Conservation (phyloP, 129 eudicot species). For the Chrysanthemum makinoi region DNA sequence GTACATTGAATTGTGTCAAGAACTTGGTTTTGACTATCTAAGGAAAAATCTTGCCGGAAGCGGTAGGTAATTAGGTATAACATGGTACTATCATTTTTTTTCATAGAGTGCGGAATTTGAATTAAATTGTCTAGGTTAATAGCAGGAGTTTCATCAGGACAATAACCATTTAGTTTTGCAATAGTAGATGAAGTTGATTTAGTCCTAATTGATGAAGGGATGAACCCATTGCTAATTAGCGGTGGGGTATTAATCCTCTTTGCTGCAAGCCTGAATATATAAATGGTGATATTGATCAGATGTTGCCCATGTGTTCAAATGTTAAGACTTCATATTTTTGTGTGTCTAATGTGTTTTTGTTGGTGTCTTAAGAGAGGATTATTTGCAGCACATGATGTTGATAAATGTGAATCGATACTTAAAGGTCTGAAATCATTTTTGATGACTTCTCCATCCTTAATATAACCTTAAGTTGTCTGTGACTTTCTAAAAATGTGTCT, state of each 20-base stretch:
- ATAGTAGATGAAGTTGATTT: slow-evolving; percentile 99
- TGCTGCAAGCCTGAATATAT: too few relatives aligned
- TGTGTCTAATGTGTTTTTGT: background rate
- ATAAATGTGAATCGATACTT: slow-evolving; percentile 66
- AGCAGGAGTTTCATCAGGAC: slow-evolving; percentile 57
- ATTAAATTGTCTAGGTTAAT: background rate
- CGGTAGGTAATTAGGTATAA: slow-evolving; percentile 81
- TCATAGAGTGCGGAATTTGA: slow-evolving; percentile 7
- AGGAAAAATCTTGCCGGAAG: slow-evolving; percentile 85
- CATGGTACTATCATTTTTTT: slow-evolving; percentile 57
- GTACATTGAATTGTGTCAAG: slow-evolving; percentile 44
- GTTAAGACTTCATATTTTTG: background rate
- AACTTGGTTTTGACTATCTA: slow-evolving; percentile 98
- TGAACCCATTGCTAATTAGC: slow-evolving; percentile 90
- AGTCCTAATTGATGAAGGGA: slow-evolving; percentile 94
- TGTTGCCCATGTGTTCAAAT: too few relatives aligned
- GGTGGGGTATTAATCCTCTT: slow-evolving; percentile 54
- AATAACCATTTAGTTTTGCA: slow-evolving; percentile 91
- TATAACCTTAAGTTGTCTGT: slow-evolving; percentile 43
- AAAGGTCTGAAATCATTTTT: slow-evolving; percentile 69
- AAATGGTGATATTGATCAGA: too few relatives aligned
- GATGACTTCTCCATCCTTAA: slow-evolving; percentile 62
- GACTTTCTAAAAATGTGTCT: slow-evolving; percentile 38
- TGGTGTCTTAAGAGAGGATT: slow-evolving; percentile 67
- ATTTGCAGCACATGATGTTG: slow-evolving; percentile 68